These are phyloP conservation scores for Globisporangium rhizosaccharum DNA, from an alignment of 352 stramenopile species.

Conservation along the genomic window DNA sequence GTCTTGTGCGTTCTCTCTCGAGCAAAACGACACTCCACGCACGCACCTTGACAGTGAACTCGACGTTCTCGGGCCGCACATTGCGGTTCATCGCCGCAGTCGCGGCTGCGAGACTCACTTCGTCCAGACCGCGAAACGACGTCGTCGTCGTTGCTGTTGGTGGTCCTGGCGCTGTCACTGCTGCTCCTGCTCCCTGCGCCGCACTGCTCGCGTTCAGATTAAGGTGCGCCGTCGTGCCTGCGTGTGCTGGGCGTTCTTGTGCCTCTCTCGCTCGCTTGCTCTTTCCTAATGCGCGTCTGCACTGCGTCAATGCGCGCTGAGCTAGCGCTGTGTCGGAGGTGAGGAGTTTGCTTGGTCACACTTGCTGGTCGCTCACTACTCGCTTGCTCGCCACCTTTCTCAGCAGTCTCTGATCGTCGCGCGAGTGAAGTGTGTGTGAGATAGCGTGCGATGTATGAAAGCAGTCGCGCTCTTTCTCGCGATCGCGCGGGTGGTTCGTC, in stretches of 20 bases:
- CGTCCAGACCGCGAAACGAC: constrained; percentile 10
- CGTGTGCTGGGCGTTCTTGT: not conserved
- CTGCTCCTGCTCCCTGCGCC: not conserved
- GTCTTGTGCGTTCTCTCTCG: not conserved
- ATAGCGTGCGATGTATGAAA: no score
- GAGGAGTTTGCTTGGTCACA: no score
- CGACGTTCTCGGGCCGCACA: constrained; percentile 90
- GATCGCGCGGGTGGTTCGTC: no score
- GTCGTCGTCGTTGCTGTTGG: constrained; percentile 2
- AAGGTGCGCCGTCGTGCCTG: constrained; percentile 12
- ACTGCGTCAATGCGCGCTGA: no score
- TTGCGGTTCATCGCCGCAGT: constrained; percentile 57
- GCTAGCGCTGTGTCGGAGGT: no score
- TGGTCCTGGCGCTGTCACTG: not conserved
- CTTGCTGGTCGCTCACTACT: no score
- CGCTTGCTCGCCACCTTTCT: no score
- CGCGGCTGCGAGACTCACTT: constrained; percentile 11
- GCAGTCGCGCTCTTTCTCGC: no score
- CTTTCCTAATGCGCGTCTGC: not conserved
- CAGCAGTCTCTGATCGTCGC: no score
- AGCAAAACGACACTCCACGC: constrained; percentile 24
- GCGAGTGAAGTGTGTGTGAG: no score
- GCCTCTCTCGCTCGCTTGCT: not conserved
- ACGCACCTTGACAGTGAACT: constrained; percentile 93
- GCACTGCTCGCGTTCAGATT: constrained; percentile 8